Percentiles rank a stretch among this genome's conserved stretches.
Evolutionary conservation across 805 yeast species (phyloP).

Genomic region (Candida glaebosa): DNA sequence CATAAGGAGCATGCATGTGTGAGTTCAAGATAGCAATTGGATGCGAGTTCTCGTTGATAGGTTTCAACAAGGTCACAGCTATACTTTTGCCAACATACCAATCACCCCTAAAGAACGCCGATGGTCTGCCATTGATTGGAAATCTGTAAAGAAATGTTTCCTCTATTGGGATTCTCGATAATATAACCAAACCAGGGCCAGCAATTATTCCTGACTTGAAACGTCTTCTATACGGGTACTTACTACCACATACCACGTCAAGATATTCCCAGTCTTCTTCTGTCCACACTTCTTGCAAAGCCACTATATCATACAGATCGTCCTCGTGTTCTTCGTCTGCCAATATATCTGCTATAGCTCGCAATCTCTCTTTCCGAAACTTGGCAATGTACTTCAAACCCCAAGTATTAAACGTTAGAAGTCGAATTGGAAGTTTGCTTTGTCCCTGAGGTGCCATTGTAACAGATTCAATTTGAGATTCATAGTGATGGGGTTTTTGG

Average conservation of each 20-base stretch:
- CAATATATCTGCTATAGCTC: slow-evolving; percentile 69
- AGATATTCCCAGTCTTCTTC: slow-evolving; percentile 77
- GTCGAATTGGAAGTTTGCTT: slow-evolving; percentile 26
- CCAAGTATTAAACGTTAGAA: slow-evolving; percentile 80
- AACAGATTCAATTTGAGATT: neutral
- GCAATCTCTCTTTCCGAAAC: slow-evolving; percentile 57
- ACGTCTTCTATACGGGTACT: slow-evolving; percentile 62
- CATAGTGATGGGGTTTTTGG: neutral
- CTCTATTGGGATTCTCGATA: slow-evolving; percentile 81
- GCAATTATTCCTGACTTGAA: slow-evolving; percentile 82
- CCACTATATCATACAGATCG: slow-evolving; percentile 71
- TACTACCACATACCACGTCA: slow-evolving; percentile 36
- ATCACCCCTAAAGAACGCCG: slow-evolving; percentile 92
- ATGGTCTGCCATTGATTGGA: slow-evolving; percentile 91
- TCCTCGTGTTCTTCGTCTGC: slow-evolving; percentile 29
- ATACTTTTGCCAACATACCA: slow-evolving; percentile 95
- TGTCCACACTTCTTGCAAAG: slow-evolving; percentile 95
- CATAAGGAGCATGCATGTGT: slow-evolving; percentile 97
- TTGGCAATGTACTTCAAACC: slow-evolving; percentile 86
- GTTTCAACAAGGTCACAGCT: slow-evolving; percentile 63
- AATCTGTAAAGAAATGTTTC: slow-evolving; percentile 77
- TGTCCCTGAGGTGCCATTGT: neutral
- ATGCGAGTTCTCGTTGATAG: slow-evolving; percentile 41
- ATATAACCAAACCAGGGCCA: slow-evolving; percentile 89
- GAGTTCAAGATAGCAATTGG: slow-evolving; percentile 81